Evolutionary conservation across 176 grass and related monocot genomes (phyloP), one percentile per base, ranked within the genome.

Genomic region (Dendrocalamus sinicus): DNA sequence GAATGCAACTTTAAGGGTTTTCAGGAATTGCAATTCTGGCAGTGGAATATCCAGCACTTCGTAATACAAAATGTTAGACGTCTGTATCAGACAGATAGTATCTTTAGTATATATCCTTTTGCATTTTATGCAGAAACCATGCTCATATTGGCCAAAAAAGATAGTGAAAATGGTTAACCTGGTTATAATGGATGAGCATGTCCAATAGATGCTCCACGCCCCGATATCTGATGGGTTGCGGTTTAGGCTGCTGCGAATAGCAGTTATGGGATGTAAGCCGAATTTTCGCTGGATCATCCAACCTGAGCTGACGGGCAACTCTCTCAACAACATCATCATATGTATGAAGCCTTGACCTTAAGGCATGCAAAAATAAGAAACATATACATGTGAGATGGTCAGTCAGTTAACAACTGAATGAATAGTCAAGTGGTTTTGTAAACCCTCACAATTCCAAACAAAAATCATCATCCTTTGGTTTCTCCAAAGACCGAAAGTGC

Each of bases 181-280:
- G 95, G 73, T 95, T 93, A 60, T 95, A 98, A 82, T 98, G 95
- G 46, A 93, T 82, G 41, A 98, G 95, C 93, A 98, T 98, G 64
- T 98, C 95, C 59, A 89, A 87, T 30, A 98, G 88, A 89, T 93
- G 93, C 12, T 95, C 95, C 28, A 92, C 89, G 20, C 93, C 95
- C 70, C 86, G 84, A 83, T 92, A 98, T 76, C 90, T 94, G 72
- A 98, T 75, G 13, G 93, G 89, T 83, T 98, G 95, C 30, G 95
- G 95, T 86, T 98, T 98, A 80, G 95, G 93, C 84, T 98, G 95
- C 69, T 98, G 95, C n/a, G 93, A 93, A 74, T 98, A 98, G 73
- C 93, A 93, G 79, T 95, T 98, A 87, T 95, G 91, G 64, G 93
- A 89, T 75, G 95, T 98, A 85, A 98, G 91, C 12, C 95, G 91